Evolutionary conservation across 2,329 filamentous ascomycete genomes (phyloP).

Genomic region (Aspergillus unguis): DNA sequence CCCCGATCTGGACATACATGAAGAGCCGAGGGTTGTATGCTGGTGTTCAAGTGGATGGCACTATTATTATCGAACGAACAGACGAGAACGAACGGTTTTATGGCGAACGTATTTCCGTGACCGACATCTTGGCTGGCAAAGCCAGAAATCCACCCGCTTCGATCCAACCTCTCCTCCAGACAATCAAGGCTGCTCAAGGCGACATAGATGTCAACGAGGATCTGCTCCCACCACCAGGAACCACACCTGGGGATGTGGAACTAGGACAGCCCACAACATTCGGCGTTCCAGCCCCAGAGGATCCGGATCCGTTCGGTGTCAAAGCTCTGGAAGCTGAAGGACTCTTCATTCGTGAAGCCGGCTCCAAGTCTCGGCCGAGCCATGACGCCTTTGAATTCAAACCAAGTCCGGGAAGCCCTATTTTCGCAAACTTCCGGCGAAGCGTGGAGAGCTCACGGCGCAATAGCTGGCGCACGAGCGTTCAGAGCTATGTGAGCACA

Average conservation of each 20-base stretch:
- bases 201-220: constrained; percentile 69
- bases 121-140: constrained; percentile 62
- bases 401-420: constrained; percentile 70
- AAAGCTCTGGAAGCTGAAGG: constrained; percentile 80
- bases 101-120: constrained; percentile 60
- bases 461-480: constrained; percentile 68
- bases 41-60: constrained; percentile 81
- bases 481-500: constrained; percentile 56
- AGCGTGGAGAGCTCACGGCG: constrained; percentile 64
- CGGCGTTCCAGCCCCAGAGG: constrained; percentile 72
- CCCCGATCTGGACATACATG: constrained; percentile 79
- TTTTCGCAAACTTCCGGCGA: constrained; percentile 59
- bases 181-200: constrained; percentile 84
- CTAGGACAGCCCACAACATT: constrained; percentile 53
- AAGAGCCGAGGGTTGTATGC: constrained; percentile 88
- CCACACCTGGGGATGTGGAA: constrained; percentile 73
- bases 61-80: constrained; percentile 77
- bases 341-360: constrained; percentile 86
- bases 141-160: constrained; percentile 55
- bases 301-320: constrained; percentile 90
- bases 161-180: constrained; percentile 66
- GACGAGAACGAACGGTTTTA: constrained; percentile 89
- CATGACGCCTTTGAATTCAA: constrained; percentile 82
- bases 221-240: constrained; percentile 63
- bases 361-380: constrained; percentile 66